Base-by-base conservation (phyloP, 2,329 filamentous ascomycete genomes). In the Fusarium coffeatum region DNA sequence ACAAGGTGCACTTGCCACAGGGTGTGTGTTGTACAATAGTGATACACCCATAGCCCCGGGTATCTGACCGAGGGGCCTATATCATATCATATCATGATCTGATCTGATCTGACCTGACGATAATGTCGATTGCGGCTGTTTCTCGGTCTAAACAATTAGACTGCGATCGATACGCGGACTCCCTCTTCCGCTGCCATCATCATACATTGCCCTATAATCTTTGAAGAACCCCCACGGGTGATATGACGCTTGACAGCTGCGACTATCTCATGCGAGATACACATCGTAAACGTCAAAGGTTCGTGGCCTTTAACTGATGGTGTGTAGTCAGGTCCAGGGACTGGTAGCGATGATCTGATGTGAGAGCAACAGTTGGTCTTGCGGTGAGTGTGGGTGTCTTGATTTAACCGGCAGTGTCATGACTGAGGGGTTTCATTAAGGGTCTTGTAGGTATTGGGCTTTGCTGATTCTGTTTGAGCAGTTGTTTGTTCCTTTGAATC, bases 91-190 rank as follows among this genome's bases (percentile, higher is more conserved):
- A 43, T 23, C 56, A 55, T 69, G 66, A 67, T 69, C 66, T 69
- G 67, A 55, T 69, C 66, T 69, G 61, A 70, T 67, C 62, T 62
- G 60, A 70, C 63, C 62, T 66, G 61, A 69, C 48, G 40, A 60
- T 51, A 42, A 51, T 46, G 27, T 55, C 37, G 40, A 68, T 68
- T 30, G 28, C 63, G 64, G 65, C 47, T 50, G 48, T 67, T 70
- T 70, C 37, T 69, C 67, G 67, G 67, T 37, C 51, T 37, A 57
- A 61, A 41, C 23, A 18, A 8, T 34, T 27, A 49, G n/a, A 12
- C 43, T 56, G 49, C 28, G 28, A 30, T 65, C 23, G 53, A 59
- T 65, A 53, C 47, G n/a, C 61, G 51, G 59, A 68, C 65, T 69
- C 55, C 65, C 22, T 48, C 64, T 60, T 60, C 66, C 59, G 59